phyloP scores from a whole-genome alignment of 306 rosid genomes.

The Lablab purpureus region DNA sequence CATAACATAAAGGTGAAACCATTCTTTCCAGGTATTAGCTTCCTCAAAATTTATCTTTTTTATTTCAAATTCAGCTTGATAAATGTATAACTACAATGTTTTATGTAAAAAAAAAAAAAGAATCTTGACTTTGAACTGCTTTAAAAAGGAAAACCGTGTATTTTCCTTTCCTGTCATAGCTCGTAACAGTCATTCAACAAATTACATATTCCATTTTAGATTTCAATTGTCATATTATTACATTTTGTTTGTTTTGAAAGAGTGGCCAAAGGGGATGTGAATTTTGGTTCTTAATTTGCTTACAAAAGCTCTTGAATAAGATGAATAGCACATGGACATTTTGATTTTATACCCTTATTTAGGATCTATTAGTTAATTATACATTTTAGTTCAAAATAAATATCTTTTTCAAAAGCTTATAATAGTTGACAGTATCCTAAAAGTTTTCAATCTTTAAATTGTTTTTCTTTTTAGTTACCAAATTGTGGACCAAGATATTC shows the following conservation, averaged over 20 bases:
- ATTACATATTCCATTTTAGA: too few species aligned
- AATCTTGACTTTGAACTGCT: background rate
- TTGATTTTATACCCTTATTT: background rate
- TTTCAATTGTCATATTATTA: background rate
- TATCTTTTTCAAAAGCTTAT: too few species aligned
- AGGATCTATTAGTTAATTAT: background rate
- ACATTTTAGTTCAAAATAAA: background rate
- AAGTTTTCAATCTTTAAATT: too few species aligned
- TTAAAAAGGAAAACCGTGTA: background rate
- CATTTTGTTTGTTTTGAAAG: too few species aligned
- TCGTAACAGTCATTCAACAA: too few species aligned
- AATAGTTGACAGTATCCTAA: too few species aligned
- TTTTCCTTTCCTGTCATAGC: background rate
- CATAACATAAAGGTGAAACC: constrained; percentile 11
- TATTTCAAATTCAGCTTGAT: background rate
- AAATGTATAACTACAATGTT: background rate
- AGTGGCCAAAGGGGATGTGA: too few species aligned
- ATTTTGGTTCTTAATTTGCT: background rate
- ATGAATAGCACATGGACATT: background rate
- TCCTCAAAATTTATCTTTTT: background rate
- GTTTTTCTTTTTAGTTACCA: too few species aligned
- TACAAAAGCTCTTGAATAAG: background rate
- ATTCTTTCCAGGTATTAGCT: background rate
- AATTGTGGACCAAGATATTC: too few species aligned
- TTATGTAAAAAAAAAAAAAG: background rate